Conservation (phyloP, 1,139 yeast genomes). For the Saccharomyces pastorianus region DNA sequence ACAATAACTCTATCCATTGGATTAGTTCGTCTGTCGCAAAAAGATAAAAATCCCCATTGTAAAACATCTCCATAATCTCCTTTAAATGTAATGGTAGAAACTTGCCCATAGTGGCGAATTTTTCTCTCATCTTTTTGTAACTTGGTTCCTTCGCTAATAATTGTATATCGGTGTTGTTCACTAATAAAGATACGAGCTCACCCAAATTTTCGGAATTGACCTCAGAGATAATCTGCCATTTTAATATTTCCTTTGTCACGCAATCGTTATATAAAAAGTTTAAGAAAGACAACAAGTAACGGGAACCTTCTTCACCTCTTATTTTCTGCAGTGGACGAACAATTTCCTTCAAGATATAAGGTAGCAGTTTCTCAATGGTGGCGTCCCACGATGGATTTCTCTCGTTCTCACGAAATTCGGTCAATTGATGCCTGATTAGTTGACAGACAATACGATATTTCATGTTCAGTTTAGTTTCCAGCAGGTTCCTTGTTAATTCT, state of each 20-base stretch:
- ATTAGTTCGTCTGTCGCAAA: slow-evolving; percentile 60
- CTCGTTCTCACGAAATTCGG: slow-evolving; percentile 19
- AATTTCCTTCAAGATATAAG: slow-evolving; percentile 17
- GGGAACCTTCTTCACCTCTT: slow-evolving; percentile 10
- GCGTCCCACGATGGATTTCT: slow-evolving; percentile 20
- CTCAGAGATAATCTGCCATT: slow-evolving; percentile 31
- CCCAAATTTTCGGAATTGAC: slow-evolving; percentile 28
- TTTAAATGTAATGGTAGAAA: slow-evolving; percentile 50
- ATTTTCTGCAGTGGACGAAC: slow-evolving; percentile 14
- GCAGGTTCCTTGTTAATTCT: slow-evolving; percentile 17
- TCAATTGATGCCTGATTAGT: slow-evolving; percentile 17
- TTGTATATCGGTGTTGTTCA: slow-evolving; percentile 15
- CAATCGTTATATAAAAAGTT: slow-evolving; percentile 21
- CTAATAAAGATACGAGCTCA: slow-evolving; percentile 19
- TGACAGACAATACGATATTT: slow-evolving; percentile 14
- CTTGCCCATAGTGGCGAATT: slow-evolving; percentile 21
- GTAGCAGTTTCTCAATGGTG: slow-evolving; percentile 19
- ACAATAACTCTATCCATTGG: slow-evolving; percentile 50
- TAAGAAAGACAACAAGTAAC: slow-evolving; percentile 11
- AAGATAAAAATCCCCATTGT: slow-evolving; percentile 67
- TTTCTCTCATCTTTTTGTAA: slow-evolving; percentile 25
- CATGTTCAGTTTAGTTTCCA: slow-evolving; percentile 16
- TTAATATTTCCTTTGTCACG: slow-evolving; percentile 16
- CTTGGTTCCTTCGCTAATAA: slow-evolving; percentile 8
- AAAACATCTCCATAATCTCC: slow-evolving; percentile 62